Evolutionary conservation across 306 rosid genomes (phyloP), one percentile per base, ranked within the genome.

Genomic region (Coriaria nepalensis): DNA sequence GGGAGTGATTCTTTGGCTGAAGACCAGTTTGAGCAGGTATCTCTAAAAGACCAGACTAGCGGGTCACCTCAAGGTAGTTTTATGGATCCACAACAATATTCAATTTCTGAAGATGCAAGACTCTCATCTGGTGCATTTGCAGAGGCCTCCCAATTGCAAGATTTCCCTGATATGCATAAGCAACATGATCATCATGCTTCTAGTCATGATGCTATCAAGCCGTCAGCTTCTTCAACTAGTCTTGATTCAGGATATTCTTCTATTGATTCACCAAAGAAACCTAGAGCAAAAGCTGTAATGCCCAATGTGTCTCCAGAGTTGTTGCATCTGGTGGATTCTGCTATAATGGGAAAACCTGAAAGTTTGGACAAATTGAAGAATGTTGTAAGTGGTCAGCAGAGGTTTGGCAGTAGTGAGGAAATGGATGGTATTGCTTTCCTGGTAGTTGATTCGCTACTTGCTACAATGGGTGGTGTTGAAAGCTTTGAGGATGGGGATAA

Each of bases 381-480:
- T 53, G 74, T 90, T 64, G 98, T 86, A 44, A 73, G 76, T 44
- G 95, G 98, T 45, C 68, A 61, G 52, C 94, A 79, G 67, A 73
- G 49, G 67, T 82, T 85, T 59, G 92, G 83, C 53, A 72, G 58
- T 54, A 79, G 76, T 37, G 94, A 79, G 61, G 84, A 75, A 68
- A 77, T 69, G 78, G 98, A 85, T 35, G 62, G 61, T 7, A 59
- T 75, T 54, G 75, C 95, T 58, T 75, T 64, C 62, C 55, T 82
- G 59, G 88, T 90, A 13, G 95, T 90, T 53, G 98, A 90, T 66
- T 85, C 98, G 9, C 95, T 90, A 55, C 84, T 90, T 69, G 93
- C 94, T 35, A 90, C 95, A 53, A 90, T 90, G 98, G 98, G 98
- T 38, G 98, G 98, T 48, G 98, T 90, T 67, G 95, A 90, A 82